Evolutionary conservation across 129 eudicot species (phyloP).

Genomic region (Mikania micrantha): DNA sequence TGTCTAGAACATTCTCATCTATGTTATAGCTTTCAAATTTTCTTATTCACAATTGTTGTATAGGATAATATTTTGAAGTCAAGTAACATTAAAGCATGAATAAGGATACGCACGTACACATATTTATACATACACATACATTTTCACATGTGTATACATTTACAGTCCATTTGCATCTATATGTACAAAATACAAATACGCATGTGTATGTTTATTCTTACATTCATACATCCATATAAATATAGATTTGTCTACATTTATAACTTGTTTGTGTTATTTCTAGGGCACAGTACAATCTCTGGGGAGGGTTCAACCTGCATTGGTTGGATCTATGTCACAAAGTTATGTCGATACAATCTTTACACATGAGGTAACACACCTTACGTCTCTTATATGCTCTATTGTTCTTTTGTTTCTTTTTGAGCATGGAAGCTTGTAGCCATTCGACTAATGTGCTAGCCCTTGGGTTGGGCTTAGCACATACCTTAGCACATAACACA

Average conservation of each 20-base stretch:
- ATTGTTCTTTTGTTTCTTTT: no score
- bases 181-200: not conserved
- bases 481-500: no score
- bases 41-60: not conserved
- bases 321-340: slow-evolving; percentile 18
- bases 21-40: not conserved
- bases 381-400: not conserved
- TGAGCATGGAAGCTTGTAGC: no score
- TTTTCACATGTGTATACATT: not conserved
- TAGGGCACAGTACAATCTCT: slow-evolving; percentile 33
- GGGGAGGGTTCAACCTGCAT: slow-evolving; percentile 30
- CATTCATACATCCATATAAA: not conserved
- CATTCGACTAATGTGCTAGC: no score
- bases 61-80: not conserved
- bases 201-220: not conserved
- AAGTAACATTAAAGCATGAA: not conserved
- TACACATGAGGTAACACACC: slow-evolving; percentile 28
- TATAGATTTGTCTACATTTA: not conserved
- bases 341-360: slow-evolving; percentile 13
- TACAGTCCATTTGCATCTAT: not conserved
- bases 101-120: not conserved
- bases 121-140: not conserved
- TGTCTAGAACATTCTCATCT: not conserved
- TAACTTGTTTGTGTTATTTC: slow-evolving; percentile 16
- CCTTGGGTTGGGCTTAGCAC: no score